phyloP scores from a whole-genome alignment of 805 yeast genomes.

The Grigorovia transvaalensis region DNA sequence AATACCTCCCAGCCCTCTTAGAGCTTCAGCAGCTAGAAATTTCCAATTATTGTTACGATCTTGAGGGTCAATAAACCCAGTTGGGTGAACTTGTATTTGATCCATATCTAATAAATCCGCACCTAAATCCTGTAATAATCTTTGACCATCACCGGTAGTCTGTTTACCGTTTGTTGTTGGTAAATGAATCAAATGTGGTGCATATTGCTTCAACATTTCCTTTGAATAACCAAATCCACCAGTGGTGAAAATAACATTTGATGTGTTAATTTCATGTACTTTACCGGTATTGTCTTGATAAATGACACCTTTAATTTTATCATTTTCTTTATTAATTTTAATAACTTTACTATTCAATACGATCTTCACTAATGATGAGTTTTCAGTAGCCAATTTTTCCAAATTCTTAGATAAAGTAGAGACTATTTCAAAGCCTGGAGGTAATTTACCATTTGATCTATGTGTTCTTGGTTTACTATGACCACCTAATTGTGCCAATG shows the following conservation, averaged over 20 bases:
- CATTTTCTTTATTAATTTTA: conserved; percentile 17
- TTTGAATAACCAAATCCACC: conserved; percentile 45
- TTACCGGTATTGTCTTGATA: conserved; percentile 28
- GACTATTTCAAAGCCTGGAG: conserved; percentile 52
- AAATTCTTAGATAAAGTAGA: conserved; percentile 35
- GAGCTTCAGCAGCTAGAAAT: conserved; percentile 51
- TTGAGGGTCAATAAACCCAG: conserved; percentile 43
- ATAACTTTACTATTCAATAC: conserved; percentile 33
- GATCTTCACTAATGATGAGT: conserved; percentile 27
- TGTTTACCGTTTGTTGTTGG: conserved; percentile 51
- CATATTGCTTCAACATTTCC: conserved; percentile 32
- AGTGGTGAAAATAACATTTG: conserved; percentile 42
- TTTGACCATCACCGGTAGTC: conserved; percentile 54
- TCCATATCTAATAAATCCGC: conserved; percentile 48
- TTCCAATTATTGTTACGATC: conserved; percentile 37
- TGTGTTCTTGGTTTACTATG: conserved; percentile 76
- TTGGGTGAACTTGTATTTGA: conserved; percentile 54
- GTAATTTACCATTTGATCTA: conserved; percentile 50
- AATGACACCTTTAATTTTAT: conserved; percentile 34
- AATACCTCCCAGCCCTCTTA: conserved; percentile 52
- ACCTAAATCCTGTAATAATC: conserved; percentile 35
- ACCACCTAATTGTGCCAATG: conserved; percentile 73
- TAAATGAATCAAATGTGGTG: conserved; percentile 36
- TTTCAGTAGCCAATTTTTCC: conserved; percentile 21
- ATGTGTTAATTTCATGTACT: conserved; percentile 20